phyloP scores from a whole-genome alignment of 768 basidiomycete genomes.

The Lactarius hatsudake region DNA sequence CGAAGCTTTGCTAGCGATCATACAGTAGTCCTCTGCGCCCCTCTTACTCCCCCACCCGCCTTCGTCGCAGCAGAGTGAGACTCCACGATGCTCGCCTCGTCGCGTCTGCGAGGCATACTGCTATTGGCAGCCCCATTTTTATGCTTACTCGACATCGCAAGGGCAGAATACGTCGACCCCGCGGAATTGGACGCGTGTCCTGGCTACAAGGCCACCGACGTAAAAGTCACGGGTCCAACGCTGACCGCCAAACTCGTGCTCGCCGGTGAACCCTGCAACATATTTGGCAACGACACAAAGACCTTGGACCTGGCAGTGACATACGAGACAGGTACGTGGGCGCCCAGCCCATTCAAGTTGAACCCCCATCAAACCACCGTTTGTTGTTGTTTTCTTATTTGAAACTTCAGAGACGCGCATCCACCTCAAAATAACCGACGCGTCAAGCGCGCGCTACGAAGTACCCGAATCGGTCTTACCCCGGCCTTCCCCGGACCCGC shows the following conservation, averaged over 20 bases:
- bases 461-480: conserved; percentile 62
- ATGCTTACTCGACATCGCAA: conserved; percentile 6
- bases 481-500: conserved; percentile 41
- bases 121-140: neutral
- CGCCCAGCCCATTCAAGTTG: neutral
- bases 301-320: conserved; percentile 49
- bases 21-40: neutral
- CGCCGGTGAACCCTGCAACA: conserved; percentile 51
- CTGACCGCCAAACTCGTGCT: conserved; percentile 54
- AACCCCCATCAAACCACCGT: neutral
- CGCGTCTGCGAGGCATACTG: neutral
- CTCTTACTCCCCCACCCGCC: neutral
- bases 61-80: neutral
- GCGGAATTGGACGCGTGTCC: conserved; percentile 52
- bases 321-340: conserved; percentile 52
- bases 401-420: conserved; percentile 47
- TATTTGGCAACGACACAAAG: conserved; percentile 55
- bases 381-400: neutral
- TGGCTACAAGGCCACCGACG: conserved; percentile 53
- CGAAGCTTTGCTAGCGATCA: neutral
- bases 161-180: conserved; percentile 32
- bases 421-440: conserved; percentile 61
- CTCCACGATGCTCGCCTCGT: neutral
- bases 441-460: conserved; percentile 51
- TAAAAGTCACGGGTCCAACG: conserved; percentile 38